Evolutionary conservation across 495 filamentous ascomycete genomes (phyloP), one percentile per base, ranked within the genome.

Genomic region (Sphaerosporella brunnea): DNA sequence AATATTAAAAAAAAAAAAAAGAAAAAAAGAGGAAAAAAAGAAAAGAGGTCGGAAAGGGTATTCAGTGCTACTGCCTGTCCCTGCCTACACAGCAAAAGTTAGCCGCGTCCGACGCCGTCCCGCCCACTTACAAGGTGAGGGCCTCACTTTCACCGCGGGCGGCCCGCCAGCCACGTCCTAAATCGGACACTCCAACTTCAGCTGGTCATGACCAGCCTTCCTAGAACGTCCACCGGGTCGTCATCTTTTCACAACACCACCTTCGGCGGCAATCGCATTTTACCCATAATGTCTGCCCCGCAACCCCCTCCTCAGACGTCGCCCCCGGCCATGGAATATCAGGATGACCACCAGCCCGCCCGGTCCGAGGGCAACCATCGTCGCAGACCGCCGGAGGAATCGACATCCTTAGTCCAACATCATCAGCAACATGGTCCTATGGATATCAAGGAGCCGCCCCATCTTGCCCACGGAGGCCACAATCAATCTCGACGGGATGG

Each of bases 151-250:
- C n/a, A n/a, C 19, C 40, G 10, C 15, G 40, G 21, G 40, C 24
- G 19, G 21, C 11, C 9, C 18, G 26, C 24, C 15, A 40, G 37
- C 37, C 21, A 43, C 40, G 40, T 23, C 23, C 24, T 11, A 26
- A 25, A 13, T 25, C 24, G 20, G 40, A 40, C 37, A 40, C 10
- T 40, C 18, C 40, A 24, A 24, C 40, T 26, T 18, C 9, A 25
- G 21, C 26, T 43, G 40, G 40, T 43, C 40, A 43, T 43, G 40
- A 43, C 40, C 40, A 43, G 40, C 40, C 40, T 24, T 23, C 40
- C 23, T 43, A 11, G 21, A 26, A 19, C 11, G 13, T 43, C 20
- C 26, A 43, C 24, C 40, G 40, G 40, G 40, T 43, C 24, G 40
- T 8, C 20, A 8, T 23, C 40, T 43, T 26, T 20, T 26, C 13